A percentile compares a stretch with the other conserved stretches of the same genome.
phyloP scores from a whole-genome alignment of 169 alveolate species.

The Besnoitia besnoiti region DNA sequence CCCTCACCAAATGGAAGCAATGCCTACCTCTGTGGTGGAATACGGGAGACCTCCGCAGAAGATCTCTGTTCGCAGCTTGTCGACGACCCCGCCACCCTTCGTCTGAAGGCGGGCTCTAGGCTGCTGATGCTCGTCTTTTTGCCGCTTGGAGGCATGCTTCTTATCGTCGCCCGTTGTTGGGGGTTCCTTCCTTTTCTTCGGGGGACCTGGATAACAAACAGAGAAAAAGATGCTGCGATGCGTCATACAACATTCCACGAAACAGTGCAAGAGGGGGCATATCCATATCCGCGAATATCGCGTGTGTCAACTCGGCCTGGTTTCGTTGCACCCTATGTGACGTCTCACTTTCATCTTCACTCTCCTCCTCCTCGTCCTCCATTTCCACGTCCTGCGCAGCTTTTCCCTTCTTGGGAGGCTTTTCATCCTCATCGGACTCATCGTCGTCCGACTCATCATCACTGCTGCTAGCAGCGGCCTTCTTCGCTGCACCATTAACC shows the following conservation, averaged over 20 bases:
- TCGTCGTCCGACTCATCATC: conserved; percentile 3
- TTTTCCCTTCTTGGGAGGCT: background rate
- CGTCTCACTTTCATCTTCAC: background rate
- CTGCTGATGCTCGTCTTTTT: background rate
- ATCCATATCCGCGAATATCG: background rate
- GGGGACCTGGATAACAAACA: background rate
- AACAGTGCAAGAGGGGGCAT: background rate
- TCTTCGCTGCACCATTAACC: background rate
- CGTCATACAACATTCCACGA: background rate
- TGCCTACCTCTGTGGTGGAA: conserved; percentile 82
- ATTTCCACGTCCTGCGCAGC: background rate
- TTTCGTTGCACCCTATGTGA: background rate
- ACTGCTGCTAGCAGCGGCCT: background rate
- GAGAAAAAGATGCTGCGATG: background rate
- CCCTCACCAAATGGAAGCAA: background rate
- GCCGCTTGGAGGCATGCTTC: background rate
- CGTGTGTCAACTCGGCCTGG: background rate
- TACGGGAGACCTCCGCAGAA: conserved; percentile 90
- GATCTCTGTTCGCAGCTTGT: conserved; percentile 70
- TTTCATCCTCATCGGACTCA: conserved; percentile 11
- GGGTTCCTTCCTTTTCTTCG: background rate
- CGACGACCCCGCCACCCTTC: conserved; percentile 55
- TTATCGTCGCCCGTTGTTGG: background rate
- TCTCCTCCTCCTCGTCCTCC: background rate
- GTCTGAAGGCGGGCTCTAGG: conserved; percentile 37